Evolutionary conservation across 371 early-diverging fungal genomes (phyloP).

Genomic region (Nosema muscidifuracis): DNA sequence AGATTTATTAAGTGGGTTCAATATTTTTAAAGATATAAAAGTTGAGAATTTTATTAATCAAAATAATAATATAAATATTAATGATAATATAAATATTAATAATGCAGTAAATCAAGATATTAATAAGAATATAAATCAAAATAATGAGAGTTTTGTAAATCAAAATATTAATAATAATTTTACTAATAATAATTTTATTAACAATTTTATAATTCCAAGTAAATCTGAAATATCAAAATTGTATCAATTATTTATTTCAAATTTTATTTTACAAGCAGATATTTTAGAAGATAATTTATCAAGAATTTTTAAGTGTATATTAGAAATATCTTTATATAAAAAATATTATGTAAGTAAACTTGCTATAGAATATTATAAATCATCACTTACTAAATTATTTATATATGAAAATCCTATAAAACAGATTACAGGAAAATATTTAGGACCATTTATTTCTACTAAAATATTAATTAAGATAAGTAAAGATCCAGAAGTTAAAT

Average conservation of each 20-base stretch:
- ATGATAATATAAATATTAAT: too few relatives aligned
- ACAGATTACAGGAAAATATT: too few relatives aligned
- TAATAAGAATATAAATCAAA: too few relatives aligned
- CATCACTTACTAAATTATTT: neutral
- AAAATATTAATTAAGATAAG: too few relatives aligned
- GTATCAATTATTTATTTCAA: neutral
- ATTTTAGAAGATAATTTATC: neutral
- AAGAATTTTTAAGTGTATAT: conserved; percentile 7
- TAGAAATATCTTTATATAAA: neutral
- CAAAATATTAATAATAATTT: too few relatives aligned
- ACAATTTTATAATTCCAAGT: neutral
- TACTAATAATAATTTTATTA: too few relatives aligned
- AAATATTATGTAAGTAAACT: neutral
- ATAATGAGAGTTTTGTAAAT: too few relatives aligned
- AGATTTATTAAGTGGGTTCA: neutral
- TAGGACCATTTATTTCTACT: too few relatives aligned
- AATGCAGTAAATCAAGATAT: too few relatives aligned
- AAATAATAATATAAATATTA: too few relatives aligned
- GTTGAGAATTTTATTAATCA: neutral
- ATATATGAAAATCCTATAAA: neutral
- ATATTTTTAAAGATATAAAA: neutral
- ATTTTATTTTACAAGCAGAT: neutral
- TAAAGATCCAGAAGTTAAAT: too few relatives aligned
- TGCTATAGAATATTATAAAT: neutral
- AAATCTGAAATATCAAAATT: neutral